Conservation (phyloP, 2,329 filamentous ascomycete species). For the Fusarium sororula region DNA sequence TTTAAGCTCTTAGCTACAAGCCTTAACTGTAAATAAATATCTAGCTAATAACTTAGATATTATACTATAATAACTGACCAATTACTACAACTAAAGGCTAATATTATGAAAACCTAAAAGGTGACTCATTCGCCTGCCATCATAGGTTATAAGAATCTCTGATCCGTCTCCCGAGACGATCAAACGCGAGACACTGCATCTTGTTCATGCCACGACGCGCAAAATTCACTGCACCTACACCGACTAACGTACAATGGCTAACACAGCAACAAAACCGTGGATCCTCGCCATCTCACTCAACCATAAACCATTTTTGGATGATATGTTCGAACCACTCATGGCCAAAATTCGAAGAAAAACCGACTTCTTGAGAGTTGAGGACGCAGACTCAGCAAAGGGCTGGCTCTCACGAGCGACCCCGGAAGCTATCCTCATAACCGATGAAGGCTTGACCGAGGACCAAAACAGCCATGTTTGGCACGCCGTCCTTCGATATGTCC, state of each 20-base stretch:
- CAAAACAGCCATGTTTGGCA: not conserved
- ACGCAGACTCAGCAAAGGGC: accelerated
- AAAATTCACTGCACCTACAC: not conserved
- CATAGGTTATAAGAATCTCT: too few species aligned
- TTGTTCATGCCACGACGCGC: not conserved
- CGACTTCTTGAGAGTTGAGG: not conserved
- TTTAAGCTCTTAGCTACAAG: too few species aligned
- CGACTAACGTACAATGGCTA: accelerated
- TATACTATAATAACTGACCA: too few species aligned
- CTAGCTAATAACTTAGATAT: too few species aligned
- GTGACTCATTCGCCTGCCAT: too few species aligned
- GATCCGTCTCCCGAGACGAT: too few species aligned
- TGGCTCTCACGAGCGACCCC: not conserved
- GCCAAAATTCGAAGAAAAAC: not conserved
- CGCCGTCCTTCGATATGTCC: not conserved
- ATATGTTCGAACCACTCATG: accelerated
- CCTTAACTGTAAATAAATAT: too few species aligned
- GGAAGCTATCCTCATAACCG: not conserved
- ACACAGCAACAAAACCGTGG: not conserved
- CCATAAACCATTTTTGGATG: not conserved
- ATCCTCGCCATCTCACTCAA: not conserved
- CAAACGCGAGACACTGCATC: too few species aligned
- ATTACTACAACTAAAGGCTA: too few species aligned
- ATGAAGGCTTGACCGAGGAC: not conserved
- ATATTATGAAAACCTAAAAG: too few species aligned